Evolutionary conservation across 805 yeast species (phyloP).

Genomic region (Priceomyces castillae): DNA sequence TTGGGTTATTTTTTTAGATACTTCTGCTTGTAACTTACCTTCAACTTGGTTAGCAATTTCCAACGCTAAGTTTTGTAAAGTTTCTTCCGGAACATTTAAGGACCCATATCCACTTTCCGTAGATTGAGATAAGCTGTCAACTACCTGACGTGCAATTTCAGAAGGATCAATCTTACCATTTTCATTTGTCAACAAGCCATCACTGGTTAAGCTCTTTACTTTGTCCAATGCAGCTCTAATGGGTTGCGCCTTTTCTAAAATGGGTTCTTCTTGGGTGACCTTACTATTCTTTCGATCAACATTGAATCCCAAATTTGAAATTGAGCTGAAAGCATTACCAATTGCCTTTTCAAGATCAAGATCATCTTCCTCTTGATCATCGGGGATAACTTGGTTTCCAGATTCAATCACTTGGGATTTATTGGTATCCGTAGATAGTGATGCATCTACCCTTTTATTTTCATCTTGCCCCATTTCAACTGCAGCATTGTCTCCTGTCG

Average conservation of each 20-base stretch:
- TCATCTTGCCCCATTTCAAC: slow-evolving; percentile 13
- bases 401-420: background rate
- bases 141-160: slow-evolving; percentile 26
- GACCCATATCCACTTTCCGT: background rate
- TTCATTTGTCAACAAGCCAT: background rate
- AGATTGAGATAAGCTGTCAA: slow-evolving; percentile 19
- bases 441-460: too few relatives aligned
- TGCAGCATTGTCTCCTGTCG: background rate
- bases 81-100: slow-evolving; percentile 18
- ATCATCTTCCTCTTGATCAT: slow-evolving; percentile 15
- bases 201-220: background rate
- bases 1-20: slow-evolving; percentile 32
- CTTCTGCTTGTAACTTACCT: slow-evolving; percentile 16
- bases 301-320: slow-evolving; percentile 1
- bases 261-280: background rate
- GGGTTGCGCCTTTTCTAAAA: background rate
- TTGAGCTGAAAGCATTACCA: slow-evolving; percentile 35
- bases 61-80: slow-evolving; percentile 27
- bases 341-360: slow-evolving; percentile 34
- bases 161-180: slow-evolving; percentile 14
- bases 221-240: slow-evolving; percentile 11
- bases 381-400: background rate
- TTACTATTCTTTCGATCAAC: background rate
- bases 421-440: too few relatives aligned
- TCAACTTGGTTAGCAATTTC: slow-evolving; percentile 32